Conservation (phyloP, 306 rosid genomes). For the Glycine tomentella region DNA sequence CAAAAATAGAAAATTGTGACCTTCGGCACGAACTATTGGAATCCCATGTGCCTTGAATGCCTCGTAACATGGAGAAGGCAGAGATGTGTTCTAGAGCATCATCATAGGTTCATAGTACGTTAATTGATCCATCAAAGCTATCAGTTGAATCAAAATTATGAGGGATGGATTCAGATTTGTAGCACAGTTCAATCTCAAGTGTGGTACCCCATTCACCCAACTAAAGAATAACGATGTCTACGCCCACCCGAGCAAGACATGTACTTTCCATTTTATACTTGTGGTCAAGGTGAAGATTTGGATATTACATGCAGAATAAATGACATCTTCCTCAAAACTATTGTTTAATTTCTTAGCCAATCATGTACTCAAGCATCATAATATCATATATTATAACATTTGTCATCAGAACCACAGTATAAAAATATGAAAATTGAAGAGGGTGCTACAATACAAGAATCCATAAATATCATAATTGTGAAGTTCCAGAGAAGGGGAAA, state of each 20-base stretch:
- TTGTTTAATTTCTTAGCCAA: constrained; percentile 13
- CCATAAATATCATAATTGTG: not conserved
- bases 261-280: not conserved
- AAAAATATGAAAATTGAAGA: not conserved
- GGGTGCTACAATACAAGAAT: not conserved
- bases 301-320: constrained; percentile 13
- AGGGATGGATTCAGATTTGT: constrained; percentile 2
- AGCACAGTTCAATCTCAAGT: not conserved
- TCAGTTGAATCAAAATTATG: not conserved
- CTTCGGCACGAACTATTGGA: not conserved
- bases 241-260: not conserved
- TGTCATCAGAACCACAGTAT: not conserved
- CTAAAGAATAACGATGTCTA: not conserved
- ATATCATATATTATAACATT: not conserved
- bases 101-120: not conserved
- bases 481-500: not conserved
- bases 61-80: not conserved
- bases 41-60: constrained; percentile 1
- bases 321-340: constrained; percentile 36
- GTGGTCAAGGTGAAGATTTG: not conserved
- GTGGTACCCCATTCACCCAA: not conserved
- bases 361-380: constrained; percentile 8
- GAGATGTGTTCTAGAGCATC: not conserved
- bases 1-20: constrained; percentile 9
- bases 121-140: not conserved